Evolutionary conservation across 805 yeast species (phyloP).

Genomic region (Helenozyma rhizophorensis): DNA sequence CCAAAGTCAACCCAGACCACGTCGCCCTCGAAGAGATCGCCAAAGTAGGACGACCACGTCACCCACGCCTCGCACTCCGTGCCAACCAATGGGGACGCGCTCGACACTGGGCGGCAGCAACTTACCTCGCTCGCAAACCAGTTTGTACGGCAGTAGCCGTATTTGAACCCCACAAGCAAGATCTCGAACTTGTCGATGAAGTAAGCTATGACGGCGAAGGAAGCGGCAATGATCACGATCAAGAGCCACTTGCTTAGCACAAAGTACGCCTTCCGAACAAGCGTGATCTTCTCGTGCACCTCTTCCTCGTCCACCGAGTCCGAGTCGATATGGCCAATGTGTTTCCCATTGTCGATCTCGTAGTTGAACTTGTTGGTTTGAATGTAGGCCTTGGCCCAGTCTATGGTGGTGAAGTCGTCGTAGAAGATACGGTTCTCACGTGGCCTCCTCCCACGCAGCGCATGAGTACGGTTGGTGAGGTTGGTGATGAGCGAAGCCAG

Average conservation of each 20-base stretch:
- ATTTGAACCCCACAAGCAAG: slow-evolving; percentile 45
- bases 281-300: slow-evolving; percentile 13
- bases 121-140: slow-evolving; percentile 41
- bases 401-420: slow-evolving; percentile 59
- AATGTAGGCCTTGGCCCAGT: slow-evolving; percentile 51
- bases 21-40: slow-evolving; percentile 5
- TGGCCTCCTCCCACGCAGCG: not conserved
- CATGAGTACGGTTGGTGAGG: slow-evolving; percentile 1
- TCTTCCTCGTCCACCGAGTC: slow-evolving; percentile 1
- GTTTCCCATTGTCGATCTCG: slow-evolving; percentile 30
- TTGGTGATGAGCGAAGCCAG: not conserved
- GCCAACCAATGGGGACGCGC: not conserved
- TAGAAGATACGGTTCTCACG: slow-evolving; percentile 30
- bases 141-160: slow-evolving; percentile 46
- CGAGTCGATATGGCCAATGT: slow-evolving; percentile 11
- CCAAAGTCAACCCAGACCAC: slow-evolving; percentile 25
- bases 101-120: slow-evolving; percentile 32
- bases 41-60: slow-evolving; percentile 37
- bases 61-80: slow-evolving; percentile 37
- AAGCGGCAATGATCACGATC: slow-evolving; percentile 41
- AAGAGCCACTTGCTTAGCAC: slow-evolving; percentile 47
- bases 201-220: slow-evolving; percentile 48
- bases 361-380: slow-evolving; percentile 40
- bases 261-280: slow-evolving; percentile 25
- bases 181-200: slow-evolving; percentile 45